A percentile compares a stretch with the other conserved stretches of the same genome.
Conservation (phyloP, 192 early-diverging fungal genomes). For the Pecoramyces ruminantium region DNA sequence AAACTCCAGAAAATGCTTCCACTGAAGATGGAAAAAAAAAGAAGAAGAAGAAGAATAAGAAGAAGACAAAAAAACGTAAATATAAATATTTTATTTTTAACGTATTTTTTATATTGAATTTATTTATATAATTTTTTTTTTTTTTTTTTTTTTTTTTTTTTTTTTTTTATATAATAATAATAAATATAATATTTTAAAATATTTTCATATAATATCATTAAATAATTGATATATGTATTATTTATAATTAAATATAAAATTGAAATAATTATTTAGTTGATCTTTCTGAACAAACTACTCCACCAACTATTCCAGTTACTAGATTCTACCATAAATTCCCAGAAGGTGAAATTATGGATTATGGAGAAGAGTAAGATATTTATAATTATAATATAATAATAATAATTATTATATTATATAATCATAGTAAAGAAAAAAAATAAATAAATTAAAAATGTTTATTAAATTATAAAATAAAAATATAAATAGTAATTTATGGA, state of each 20-base stretch:
- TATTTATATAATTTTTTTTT: no score
- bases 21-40: neutral
- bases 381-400: neutral
- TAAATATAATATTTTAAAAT: no score
- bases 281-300: slow-evolving; percentile 17
- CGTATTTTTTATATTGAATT: neutral
- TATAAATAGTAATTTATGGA: slow-evolving; percentile 51
- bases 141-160: no score
- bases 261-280: no score
- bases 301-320: slow-evolving; percentile 51
- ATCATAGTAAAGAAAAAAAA: no score
- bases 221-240: no score
- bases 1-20: neutral
- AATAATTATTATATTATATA: no score
- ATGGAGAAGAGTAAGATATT: slow-evolving; percentile 52
- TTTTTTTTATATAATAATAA: no score
- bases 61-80: neutral
- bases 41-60: neutral
- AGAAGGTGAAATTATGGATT: slow-evolving; percentile 66
- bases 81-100: neutral
- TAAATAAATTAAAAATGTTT: neutral
- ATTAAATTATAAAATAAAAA: neutral
- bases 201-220: no score
- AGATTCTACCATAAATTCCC: slow-evolving; percentile 74
- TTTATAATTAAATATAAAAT: no score